A percentile compares a stretch with the other conserved stretches of the same genome.
These are phyloP conservation scores for Fusarium sp. DNA, from an alignment of 2,329 filamentous ascomycete genomes.

Conservation along the genomic window DNA sequence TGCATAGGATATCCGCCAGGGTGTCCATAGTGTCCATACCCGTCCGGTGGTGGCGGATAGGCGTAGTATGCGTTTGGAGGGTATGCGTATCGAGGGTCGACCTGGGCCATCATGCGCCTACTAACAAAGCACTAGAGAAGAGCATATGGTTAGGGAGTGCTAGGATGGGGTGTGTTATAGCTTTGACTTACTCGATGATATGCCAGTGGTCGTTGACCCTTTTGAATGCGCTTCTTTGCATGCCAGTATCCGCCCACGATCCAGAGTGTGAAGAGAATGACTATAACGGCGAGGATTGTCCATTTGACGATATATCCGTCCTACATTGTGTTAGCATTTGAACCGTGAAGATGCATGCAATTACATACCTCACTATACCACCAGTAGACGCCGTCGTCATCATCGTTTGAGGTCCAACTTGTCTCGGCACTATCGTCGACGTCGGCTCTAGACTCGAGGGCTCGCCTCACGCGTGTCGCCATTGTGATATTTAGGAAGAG, in stretches of 20 bases:
- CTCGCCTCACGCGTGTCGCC: constrained; percentile 33
- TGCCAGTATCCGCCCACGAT: constrained; percentile 76
- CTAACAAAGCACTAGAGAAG: constrained; percentile 62
- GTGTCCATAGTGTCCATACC: constrained; percentile 31
- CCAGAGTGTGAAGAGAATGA: constrained; percentile 68
- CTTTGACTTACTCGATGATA: constrained; percentile 73
- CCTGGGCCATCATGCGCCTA: constrained; percentile 56
- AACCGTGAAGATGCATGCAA: not conserved
- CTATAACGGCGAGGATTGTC: constrained; percentile 72
- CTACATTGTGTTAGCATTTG: constrained; percentile 51
- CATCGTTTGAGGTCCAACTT: constrained; percentile 11
- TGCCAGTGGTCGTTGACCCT: constrained; percentile 71
- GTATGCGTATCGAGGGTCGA: constrained; percentile 62
- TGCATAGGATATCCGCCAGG: constrained; percentile 46
- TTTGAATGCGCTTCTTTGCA: constrained; percentile 72
- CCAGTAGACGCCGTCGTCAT: constrained; percentile 45
- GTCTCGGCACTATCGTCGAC: constrained; percentile 9
- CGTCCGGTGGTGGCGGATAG: constrained; percentile 53
- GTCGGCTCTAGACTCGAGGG: constrained; percentile 33
- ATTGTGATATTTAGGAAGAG: constrained; percentile 22
- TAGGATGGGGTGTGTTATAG: constrained; percentile 1
- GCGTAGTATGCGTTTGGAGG: constrained; percentile 53
- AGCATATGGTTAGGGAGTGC: constrained; percentile 8
- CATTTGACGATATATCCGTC: constrained; percentile 76
- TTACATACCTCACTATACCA: constrained; percentile 46